These are phyloP conservation scores for Saitozyma podzolica DNA, from an alignment of 768 basidiomycete genomes.

Conservation along the genomic window DNA sequence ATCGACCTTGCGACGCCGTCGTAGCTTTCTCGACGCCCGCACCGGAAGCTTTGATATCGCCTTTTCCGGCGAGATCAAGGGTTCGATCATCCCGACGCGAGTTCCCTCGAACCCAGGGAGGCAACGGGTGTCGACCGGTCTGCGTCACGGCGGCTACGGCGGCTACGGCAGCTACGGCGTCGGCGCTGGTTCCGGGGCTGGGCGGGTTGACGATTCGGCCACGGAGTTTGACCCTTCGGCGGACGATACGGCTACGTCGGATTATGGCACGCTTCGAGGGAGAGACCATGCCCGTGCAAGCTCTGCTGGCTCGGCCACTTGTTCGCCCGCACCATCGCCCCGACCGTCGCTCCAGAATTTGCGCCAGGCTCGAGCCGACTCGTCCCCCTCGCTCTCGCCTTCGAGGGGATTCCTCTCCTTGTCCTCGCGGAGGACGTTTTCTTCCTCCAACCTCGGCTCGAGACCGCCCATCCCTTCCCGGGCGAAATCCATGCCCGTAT, in stretches of 20 bases:
- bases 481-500: slow-evolving; percentile 22
- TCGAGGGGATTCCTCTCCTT: background rate
- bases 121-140: slow-evolving; percentile 6
- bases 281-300: background rate
- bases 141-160: background rate
- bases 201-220: slow-evolving; percentile 3
- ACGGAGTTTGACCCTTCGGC: slow-evolving; percentile 19
- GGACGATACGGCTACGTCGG: slow-evolving; percentile 39
- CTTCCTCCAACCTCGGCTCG: slow-evolving; percentile 7
- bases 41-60: slow-evolving; percentile 27
- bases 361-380: background rate
- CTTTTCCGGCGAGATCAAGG: slow-evolving; percentile 36
- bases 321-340: slow-evolving; percentile 6
- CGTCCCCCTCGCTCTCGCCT: background rate
- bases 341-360: slow-evolving; percentile 3
- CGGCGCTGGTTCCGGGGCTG: background rate
- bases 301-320: slow-evolving; percentile 1
- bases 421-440: slow-evolving; percentile 13
- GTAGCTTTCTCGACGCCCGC: slow-evolving; percentile 42
- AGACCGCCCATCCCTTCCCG: slow-evolving; percentile 9
- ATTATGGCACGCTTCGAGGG: slow-evolving; percentile 35
- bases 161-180: background rate
- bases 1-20: slow-evolving; percentile 35
- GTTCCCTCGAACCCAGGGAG: slow-evolving; percentile 11
- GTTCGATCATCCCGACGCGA: slow-evolving; percentile 33